phyloP scores from a whole-genome alignment of 179 eudicot species.

The Patellifolia procumbens region DNA sequence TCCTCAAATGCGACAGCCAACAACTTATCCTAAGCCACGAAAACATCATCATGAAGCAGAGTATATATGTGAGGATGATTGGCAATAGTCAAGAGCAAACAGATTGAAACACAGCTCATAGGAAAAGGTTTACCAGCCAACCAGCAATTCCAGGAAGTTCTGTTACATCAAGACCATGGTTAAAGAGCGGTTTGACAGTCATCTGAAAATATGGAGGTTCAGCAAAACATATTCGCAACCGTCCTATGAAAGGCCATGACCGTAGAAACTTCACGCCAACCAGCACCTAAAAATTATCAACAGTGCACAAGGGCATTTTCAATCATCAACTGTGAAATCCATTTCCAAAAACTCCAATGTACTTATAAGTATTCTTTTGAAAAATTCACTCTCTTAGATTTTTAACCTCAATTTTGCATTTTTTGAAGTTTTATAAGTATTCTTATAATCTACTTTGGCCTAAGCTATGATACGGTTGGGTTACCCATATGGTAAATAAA shows the following conservation, averaged over 20 bases:
- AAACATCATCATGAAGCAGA: neutral
- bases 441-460: no score
- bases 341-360: neutral
- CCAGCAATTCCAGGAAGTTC: constrained; percentile 95
- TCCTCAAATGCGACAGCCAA: constrained; percentile 83
- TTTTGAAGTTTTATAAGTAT: no score
- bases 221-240: constrained; percentile 85
- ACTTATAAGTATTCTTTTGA: neutral
- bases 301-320: neutral
- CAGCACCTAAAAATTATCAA: constrained; percentile 52
- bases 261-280: constrained; percentile 85
- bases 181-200: constrained; percentile 78
- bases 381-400: neutral
- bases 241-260: constrained; percentile 83
- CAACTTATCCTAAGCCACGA: constrained; percentile 66
- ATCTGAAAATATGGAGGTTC: constrained; percentile 95
- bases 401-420: neutral
- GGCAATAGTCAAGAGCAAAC: neutral
- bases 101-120: neutral
- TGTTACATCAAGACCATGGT: constrained; percentile 84
- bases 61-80: constrained; percentile 3
- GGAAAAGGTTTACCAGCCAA: constrained; percentile 60
- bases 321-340: constrained; percentile 1
- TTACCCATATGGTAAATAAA: no score
- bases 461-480: no score